Evolutionary conservation across 768 basidiomycete genomes (phyloP).

Genomic region (Gymnopilus junonius): DNA sequence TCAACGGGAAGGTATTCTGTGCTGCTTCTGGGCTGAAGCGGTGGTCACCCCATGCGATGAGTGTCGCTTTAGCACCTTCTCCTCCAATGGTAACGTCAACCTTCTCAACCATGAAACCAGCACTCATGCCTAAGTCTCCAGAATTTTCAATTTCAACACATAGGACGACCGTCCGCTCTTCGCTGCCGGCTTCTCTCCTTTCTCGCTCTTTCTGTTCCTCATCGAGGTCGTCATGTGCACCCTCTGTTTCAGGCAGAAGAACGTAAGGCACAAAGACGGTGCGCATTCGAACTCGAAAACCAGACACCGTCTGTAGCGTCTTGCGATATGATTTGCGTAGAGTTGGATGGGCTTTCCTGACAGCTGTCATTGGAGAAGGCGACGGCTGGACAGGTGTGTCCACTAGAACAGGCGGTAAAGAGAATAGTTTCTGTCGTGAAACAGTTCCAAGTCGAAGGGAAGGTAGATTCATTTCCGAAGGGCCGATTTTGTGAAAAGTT

Average conservation of each 20-base stretch:
- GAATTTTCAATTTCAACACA: conserved; percentile 91
- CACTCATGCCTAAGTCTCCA: conserved; percentile 58
- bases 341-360: conserved; percentile 60
- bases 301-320: conserved; percentile 77
- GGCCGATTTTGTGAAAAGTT: conserved; percentile 39
- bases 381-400: conserved; percentile 46
- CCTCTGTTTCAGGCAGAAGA: conserved; percentile 55
- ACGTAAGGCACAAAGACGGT: conserved; percentile 91
- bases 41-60: conserved; percentile 61
- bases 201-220: conserved; percentile 56
- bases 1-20: conserved; percentile 68
- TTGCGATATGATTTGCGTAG: conserved; percentile 87
- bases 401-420: conserved; percentile 55
- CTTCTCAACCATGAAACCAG: conserved; percentile 77
- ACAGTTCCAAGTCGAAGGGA: conserved; percentile 72
- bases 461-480: conserved; percentile 54
- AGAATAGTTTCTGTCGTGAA: conserved; percentile 69
- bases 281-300: conserved; percentile 92
- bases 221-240: conserved; percentile 30
- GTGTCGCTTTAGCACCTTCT: conserved; percentile 50
- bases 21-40: conserved; percentile 47
- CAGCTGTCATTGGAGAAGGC: conserved; percentile 53
- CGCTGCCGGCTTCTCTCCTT: conserved; percentile 68
- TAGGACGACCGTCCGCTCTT: conserved; percentile 86
- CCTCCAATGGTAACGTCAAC: conserved; percentile 81